Percentiles rank a stretch among this genome's conserved stretches.
phyloP scores from a whole-genome alignment of 179 eudicot genomes.

The Patellifolia procumbens region DNA sequence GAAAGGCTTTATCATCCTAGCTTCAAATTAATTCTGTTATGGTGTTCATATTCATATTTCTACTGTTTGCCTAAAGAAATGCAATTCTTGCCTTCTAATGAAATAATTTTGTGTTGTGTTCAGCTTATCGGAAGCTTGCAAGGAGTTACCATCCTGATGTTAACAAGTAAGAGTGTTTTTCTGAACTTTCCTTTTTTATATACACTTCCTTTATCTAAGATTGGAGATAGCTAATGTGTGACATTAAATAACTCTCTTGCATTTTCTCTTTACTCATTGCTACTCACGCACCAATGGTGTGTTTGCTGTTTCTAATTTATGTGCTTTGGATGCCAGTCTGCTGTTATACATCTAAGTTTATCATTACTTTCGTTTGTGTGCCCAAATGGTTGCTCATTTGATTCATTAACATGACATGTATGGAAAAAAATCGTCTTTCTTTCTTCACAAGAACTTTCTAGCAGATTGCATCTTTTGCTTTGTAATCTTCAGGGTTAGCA shows the following conservation, averaged over 20 bases:
- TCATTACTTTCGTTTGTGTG: too few relatives aligned
- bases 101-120: constrained; percentile 18
- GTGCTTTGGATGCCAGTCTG: background rate
- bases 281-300: background rate
- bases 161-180: constrained; percentile 67
- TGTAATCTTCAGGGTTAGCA: background rate
- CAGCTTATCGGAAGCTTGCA: constrained; percentile 98
- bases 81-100: background rate
- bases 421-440: background rate
- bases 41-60: background rate
- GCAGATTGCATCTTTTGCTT: background rate
- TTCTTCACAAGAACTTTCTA: background rate
- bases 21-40: background rate
- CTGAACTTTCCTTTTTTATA: background rate
- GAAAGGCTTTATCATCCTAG: constrained; percentile 7
- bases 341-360: too few relatives aligned
- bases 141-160: constrained; percentile 97
- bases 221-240: background rate
- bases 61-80: background rate
- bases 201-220: background rate
- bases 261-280: background rate
- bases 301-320: background rate
- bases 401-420: background rate
- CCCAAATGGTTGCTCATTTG: background rate
- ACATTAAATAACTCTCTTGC: background rate